Evolutionary conservation across 176 grass and related monocot species (phyloP), one percentile per base, ranked within the genome.

Genomic region (Raddia distichophylla): DNA sequence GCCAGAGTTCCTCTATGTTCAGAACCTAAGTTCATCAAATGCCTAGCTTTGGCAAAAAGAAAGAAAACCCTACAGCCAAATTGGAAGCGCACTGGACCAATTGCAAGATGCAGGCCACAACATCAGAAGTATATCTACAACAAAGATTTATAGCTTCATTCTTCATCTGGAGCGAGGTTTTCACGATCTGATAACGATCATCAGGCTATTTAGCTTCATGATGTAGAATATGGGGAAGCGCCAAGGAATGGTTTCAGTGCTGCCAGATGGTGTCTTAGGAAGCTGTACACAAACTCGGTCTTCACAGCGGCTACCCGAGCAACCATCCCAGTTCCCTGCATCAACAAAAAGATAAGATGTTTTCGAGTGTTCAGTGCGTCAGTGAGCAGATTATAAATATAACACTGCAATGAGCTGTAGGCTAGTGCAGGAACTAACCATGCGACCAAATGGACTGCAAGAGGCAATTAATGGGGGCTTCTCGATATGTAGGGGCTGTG

Each of bases 391-490:
- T 15, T 9, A 49, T 9, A 49, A n/a, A 6, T 10, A 66, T 19
- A 35, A 42, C 5, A 34, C 42, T 55, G 13, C 1, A 13, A 16
- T 17, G 44, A 50, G 60, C 9, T 34, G 57, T 18, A 70, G n/a
- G 54, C 14, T 80, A 64, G 43, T 67, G 17, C 18, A 32, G 62
- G 10, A 34, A 11, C 63, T 79, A 68, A 98, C 96, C 89, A 71
- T 78, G 78, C 75, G 86, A 40, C 96, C 82, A 42, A 98, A 95
- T 27, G 86, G 55, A 65, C 90, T 98, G 86, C 93, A 93, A 67
- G 96, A 98, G 74, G 93, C 90, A 2, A 95, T 66, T 0, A 98
- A 80, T 4, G 83, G 84, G 11, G 90, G 93, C 11, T 50, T 87
- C 45, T 80, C 68, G 16, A 68, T 64, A 6, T 62, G 82, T 60